Base-by-base conservation (phyloP, 768 basidiomycete species). In the Agrocybe pediades region DNA sequence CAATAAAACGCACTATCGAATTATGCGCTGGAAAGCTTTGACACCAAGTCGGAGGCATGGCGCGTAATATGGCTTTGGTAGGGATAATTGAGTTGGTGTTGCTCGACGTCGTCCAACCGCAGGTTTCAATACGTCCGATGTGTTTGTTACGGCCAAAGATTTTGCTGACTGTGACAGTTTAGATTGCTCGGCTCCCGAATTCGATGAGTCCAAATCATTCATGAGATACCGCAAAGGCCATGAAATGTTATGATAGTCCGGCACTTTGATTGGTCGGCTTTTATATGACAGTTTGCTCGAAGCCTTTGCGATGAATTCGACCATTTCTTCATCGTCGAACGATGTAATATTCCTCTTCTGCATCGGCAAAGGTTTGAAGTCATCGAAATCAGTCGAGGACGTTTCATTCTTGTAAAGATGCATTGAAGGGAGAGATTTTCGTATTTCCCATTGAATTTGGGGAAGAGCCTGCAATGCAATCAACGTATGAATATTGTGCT, bases 21-120 rank as follows among this genome's bases (percentile, higher is more conserved):
- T 55, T 19, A 60, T 27, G 26, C 57, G 62, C 44, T 51, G 42
- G 23, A 69, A 47, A 39, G 55, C 47, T 29, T 40, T 50, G 23
- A 58, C 20, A 41, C 58, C 54, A 11, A 62, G 51, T 7, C 65
- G 66, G 20, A 67, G 56, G 30, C 43, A 63, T 15, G 57, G 46
- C 24, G 65, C 57, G 49, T 63, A 67, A 46, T 62, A 63, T 27
- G 67, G 63, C 20, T 51, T 42, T 16, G 65, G 64, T 20, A 62
- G 40, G 16, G 48, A 39, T 3, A 52, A 29, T 46, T n/a, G 41
- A 19, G 24, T 23, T 9, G 26, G 19, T 23, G 23, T 30, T 20
- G 25, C 7, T 16, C 7, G n/a, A 8, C n/a, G 44, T 42, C 53
- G 47, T 46, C 44, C 44, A 24, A 49, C 20, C 7, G 65, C 48